A percentile compares a stretch with the other conserved stretches of the same genome.
phyloP scores from a whole-genome alignment of 2,329 filamentous ascomycete species.

The Scedosporium aurantiacum region DNA sequence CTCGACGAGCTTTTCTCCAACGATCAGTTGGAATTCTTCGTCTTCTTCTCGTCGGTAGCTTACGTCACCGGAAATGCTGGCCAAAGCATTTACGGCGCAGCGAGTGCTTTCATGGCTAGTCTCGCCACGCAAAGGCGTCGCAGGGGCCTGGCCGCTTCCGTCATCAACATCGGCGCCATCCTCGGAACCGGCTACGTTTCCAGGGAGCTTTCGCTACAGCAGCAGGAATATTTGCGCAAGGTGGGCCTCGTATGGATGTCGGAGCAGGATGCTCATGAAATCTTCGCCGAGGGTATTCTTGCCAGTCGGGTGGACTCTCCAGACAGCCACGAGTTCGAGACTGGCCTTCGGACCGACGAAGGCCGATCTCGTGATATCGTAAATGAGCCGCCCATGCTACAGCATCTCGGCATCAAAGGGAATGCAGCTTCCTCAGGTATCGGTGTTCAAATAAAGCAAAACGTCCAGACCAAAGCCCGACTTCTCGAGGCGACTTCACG shows the following conservation, averaged over 20 bases:
- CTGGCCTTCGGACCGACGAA: conserved; percentile 4
- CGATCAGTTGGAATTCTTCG: conserved; percentile 26
- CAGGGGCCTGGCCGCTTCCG: conserved; percentile 15
- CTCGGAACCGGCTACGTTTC: conserved; percentile 11
- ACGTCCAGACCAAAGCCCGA: not conserved
- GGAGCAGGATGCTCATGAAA: conserved; percentile 19
- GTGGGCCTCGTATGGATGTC: conserved; percentile 14
- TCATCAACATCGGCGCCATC: conserved; percentile 17
- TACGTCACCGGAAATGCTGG: conserved; percentile 23
- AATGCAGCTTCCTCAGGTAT: not conserved
- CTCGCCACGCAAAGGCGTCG: conserved; percentile 16
- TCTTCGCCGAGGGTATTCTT: conserved; percentile 19
- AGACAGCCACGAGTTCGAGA: conserved; percentile 5
- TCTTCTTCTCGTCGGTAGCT: conserved; percentile 27
- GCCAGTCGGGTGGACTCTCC: conserved; percentile 10
- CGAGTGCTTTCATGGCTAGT: conserved; percentile 25
- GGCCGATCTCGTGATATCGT: not conserved
- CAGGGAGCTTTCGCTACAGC: conserved; percentile 7
- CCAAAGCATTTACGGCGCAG: conserved; percentile 26
- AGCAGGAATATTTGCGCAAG: conserved; percentile 7
- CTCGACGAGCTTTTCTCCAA: conserved; percentile 21
- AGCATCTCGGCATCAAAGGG: not conserved
- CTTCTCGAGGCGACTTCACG: not conserved
- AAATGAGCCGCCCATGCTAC: not conserved
- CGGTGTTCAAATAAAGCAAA: not conserved